Evolutionary conservation across 495 filamentous ascomycete species (phyloP).

Genomic region (Penicillium tannophilum): DNA sequence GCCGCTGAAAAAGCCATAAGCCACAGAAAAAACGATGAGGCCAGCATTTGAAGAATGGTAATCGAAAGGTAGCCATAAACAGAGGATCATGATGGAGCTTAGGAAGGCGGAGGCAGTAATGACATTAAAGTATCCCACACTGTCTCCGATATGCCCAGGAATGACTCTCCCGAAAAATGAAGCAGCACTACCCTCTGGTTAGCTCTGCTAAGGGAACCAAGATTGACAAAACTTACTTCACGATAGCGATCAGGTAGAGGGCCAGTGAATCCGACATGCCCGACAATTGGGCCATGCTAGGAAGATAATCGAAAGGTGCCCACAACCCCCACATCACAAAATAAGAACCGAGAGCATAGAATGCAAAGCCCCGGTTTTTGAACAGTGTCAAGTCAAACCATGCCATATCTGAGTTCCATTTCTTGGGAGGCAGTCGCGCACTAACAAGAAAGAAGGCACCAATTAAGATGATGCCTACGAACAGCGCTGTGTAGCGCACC

Average conservation of each 20-base stretch:
- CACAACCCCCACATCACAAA: slow-evolving; percentile 27
- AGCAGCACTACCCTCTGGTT: neutral
- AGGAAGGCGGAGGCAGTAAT: neutral
- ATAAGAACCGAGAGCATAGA: slow-evolving; percentile 33
- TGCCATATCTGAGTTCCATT: slow-evolving; percentile 4
- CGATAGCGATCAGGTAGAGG: slow-evolving; percentile 36
- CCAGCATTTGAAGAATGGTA: slow-evolving; percentile 3
- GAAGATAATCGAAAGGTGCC: slow-evolving; percentile 34
- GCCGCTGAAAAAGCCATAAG: slow-evolving; percentile 8
- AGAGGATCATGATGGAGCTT: neutral
- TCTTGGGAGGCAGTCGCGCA: slow-evolving; percentile 6
- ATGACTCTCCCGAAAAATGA: neutral
- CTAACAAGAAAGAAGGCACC: neutral
- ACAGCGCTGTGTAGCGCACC: neutral
- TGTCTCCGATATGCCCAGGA: neutral
- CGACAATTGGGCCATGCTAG: slow-evolving; percentile 22
- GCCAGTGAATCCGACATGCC: slow-evolving; percentile 27
- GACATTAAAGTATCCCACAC: neutral
- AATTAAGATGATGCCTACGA: neutral
- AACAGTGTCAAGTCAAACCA: slow-evolving; percentile 10
- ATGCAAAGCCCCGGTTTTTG: slow-evolving; percentile 21
- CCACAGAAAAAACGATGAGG: slow-evolving; percentile 5
- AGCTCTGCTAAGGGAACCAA: neutral
- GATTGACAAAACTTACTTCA: slow-evolving; percentile 19
- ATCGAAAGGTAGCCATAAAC: slow-evolving; percentile 10